Conservation (phyloP, 805 yeast species). For the Suhomyces vadensis region DNA sequence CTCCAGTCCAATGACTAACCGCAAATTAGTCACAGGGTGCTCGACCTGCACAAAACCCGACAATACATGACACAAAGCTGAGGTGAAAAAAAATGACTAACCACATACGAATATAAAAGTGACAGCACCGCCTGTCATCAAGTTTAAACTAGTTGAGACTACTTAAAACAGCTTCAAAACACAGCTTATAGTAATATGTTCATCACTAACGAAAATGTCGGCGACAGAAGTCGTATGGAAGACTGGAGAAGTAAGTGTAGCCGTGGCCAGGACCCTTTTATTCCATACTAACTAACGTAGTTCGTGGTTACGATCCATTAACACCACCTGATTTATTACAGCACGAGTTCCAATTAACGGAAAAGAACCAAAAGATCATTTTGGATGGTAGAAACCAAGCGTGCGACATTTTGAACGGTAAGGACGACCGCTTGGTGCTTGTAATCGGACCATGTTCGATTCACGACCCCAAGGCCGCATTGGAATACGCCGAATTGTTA, state of each 20-base stretch:
- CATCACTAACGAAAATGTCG: constrained; percentile 78
- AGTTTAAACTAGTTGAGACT: background rate
- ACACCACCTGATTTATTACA: constrained; percentile 94
- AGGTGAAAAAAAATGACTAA: constrained; percentile 3
- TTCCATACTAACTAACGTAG: constrained; percentile 28
- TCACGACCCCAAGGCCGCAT: constrained; percentile 90
- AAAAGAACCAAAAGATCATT: constrained; percentile 60
- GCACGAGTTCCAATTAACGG: constrained; percentile 74
- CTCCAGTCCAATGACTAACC: constrained; percentile 1
- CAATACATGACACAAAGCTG: background rate
- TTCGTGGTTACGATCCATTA: constrained; percentile 86
- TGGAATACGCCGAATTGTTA: constrained; percentile 78
- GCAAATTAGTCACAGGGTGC: background rate
- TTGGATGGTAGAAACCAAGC: constrained; percentile 76
- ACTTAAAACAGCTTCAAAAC: background rate
- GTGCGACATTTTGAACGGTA: constrained; percentile 69
- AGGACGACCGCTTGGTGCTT: constrained; percentile 83
- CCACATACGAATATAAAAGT: too few relatives aligned
- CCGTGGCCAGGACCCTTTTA: background rate
- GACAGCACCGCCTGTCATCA: too few relatives aligned
- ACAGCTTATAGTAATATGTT: constrained; percentile 55
- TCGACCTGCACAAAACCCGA: background rate
- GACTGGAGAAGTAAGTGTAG: constrained; percentile 50
- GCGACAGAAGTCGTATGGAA: constrained; percentile 72
- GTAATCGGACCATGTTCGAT: constrained; percentile 97